A percentile compares a stretch with the other conserved stretches of the same genome.
These are phyloP conservation scores for Saccharomyces hybrid DNA, from an alignment of 1,139 yeast genomes.

Conservation along the genomic window DNA sequence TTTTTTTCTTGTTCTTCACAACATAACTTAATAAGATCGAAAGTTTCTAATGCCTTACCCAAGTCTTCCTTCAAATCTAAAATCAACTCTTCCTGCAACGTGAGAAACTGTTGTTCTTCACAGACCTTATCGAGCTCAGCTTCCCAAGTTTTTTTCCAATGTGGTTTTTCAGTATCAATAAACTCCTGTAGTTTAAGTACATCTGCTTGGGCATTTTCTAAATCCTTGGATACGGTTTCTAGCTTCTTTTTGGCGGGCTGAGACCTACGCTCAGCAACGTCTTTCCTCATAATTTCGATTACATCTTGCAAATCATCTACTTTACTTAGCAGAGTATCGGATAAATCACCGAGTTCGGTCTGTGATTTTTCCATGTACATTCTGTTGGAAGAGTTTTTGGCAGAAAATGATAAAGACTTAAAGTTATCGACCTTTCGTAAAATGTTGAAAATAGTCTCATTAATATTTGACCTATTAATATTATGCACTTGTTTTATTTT, in stretches of 20 bases:
- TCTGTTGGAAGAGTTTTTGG: constrained; percentile 41
- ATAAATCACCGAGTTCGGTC: constrained; percentile 62
- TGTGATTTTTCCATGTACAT: constrained; percentile 75
- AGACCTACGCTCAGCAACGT: constrained; percentile 88
- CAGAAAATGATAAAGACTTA: constrained; percentile 31
- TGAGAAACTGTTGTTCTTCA: constrained; percentile 88
- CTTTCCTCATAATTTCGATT: constrained; percentile 83
- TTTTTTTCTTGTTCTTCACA: constrained; percentile 64
- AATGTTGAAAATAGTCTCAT: constrained; percentile 40
- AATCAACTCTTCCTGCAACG: constrained; percentile 80
- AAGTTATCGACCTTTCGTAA: constrained; percentile 45
- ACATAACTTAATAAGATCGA: constrained; percentile 71
- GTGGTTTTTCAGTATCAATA: constrained; percentile 63
- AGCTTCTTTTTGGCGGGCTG: constrained; percentile 72
- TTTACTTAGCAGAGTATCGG: constrained; percentile 64
- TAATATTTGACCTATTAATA: constrained; percentile 39
- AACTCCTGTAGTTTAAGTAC: constrained; percentile 52
- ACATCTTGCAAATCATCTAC: constrained; percentile 91
- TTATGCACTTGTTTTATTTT: constrained; percentile 55
- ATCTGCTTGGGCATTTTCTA: constrained; percentile 48
- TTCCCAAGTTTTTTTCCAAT: constrained; percentile 93
- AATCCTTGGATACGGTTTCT: constrained; percentile 57
- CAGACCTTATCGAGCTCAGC: constrained; percentile 82
- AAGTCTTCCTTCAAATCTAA: constrained; percentile 76
- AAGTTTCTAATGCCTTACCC: constrained; percentile 72